Conservation (phyloP, 2,329 filamentous ascomycete genomes). For the Pseudocercospora macadamiae region DNA sequence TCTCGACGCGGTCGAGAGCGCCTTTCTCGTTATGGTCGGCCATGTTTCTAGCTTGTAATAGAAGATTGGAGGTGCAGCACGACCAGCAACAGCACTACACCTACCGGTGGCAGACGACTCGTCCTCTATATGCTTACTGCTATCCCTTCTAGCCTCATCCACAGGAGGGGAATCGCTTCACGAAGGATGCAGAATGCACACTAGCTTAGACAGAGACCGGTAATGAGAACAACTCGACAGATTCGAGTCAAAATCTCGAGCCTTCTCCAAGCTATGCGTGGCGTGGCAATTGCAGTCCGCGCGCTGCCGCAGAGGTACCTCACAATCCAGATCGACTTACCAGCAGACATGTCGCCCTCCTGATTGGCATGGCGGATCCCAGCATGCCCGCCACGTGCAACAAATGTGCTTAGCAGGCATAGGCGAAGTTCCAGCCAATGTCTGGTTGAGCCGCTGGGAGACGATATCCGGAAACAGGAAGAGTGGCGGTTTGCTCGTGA, state of each 20-base stretch:
- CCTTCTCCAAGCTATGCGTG: neutral
- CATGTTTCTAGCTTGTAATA: neutral
- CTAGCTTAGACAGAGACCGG: neutral
- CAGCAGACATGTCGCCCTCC: neutral
- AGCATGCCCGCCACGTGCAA: neutral
- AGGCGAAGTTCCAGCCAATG: neutral
- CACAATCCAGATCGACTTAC: neutral
- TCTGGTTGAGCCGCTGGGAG: neutral
- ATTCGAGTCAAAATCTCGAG: neutral
- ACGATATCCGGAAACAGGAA: neutral
- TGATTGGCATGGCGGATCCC: neutral
- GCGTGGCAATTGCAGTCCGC: neutral
- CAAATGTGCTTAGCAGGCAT: neutral
- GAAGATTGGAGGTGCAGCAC: neutral
- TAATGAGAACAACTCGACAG: neutral
- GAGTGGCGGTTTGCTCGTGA: neutral
- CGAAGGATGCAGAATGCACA: neutral
- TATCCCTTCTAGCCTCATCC: neutral
- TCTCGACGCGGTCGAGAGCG: constrained; percentile 21
- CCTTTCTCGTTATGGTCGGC: constrained; percentile 19
- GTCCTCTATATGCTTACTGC: constrained; percentile 1
- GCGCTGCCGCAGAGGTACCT: neutral
- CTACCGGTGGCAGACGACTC: too few species aligned
- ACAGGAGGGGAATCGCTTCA: neutral
- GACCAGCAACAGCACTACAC: too few species aligned